Evolutionary conservation across 2,329 filamentous ascomycete species (phyloP), one percentile per base, ranked within the genome.

Genomic region (Sclerotinia subarctica): DNA sequence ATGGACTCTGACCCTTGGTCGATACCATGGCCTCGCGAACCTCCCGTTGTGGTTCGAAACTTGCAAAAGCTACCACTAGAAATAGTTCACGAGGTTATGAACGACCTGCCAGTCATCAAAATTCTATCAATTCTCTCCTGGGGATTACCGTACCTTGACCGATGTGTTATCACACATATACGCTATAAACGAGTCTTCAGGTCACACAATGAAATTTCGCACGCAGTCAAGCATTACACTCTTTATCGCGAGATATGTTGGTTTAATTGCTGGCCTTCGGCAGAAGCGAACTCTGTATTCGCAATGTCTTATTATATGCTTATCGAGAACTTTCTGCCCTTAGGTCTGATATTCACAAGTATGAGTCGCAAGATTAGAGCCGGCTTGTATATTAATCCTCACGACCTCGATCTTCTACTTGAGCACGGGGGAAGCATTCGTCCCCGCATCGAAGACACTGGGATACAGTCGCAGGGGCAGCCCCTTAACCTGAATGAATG

Each of bases 1-100:
- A 66, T 66, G 64, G 53, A 66, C 32, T 49, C 32, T 15, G 38
- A 59, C 17, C 0, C 10, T 38, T 59, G 53, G 53, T 51, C 44
- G 15, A 35, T 58, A 13, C 42, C 64, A 35, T 66, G 64, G 64
- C 53, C 64, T 26, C 64, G 29, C 13, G 53, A 47, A 35, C 54
- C 53, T 21, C 65, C 67, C 29, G 58, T 60, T 29, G 62, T 68
- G 32, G 49, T 70, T 32, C 54, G 46, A 11, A 53, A 44, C 17
- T 49, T 71, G 24, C 51, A 59, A 49, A 59, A 54, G n/a, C 21
- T 71, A 11, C 70, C 70, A 13, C 66, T 38, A n/a, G 70, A 70
- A 47, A 24, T 70, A 5, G 67, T 71, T 10, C 70, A 71, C 38
- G 54, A 70, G 53, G 38, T 71, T 53, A 38, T 69, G 35, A 56